Percentiles rank a stretch among this genome's conserved stretches.
Evolutionary conservation across 2,329 filamentous ascomycete species (phyloP).

Genomic region (Chaetoscypha palmicola): DNA sequence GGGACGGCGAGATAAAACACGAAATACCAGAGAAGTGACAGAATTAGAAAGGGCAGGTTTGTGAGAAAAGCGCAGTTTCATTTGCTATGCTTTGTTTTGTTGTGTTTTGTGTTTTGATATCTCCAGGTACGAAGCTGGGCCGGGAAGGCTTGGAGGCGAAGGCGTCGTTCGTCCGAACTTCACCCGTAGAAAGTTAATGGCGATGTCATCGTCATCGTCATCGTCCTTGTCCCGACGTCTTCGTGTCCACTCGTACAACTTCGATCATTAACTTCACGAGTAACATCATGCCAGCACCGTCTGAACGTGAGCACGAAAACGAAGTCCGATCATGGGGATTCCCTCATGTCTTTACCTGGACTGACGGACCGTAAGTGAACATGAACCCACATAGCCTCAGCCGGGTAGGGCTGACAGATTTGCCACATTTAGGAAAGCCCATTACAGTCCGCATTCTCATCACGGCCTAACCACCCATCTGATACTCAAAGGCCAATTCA

Average conservation of each 20-base stretch:
- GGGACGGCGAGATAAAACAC: neutral
- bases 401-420: conserved; percentile 12
- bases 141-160: neutral
- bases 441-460: conserved; percentile 65
- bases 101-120: neutral
- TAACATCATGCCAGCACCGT: conserved; percentile 28
- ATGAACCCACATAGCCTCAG: conserved; percentile 6
- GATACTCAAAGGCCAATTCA: conserved; percentile 57
- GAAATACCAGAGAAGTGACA: neutral
- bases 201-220: neutral
- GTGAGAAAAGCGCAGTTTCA: neutral
- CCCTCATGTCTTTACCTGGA: conserved; percentile 63
- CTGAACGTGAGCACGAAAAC: conserved; percentile 45
- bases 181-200: no score
- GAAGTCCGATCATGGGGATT: conserved; percentile 67
- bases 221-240: neutral
- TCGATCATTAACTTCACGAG: neutral
- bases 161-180: neutral
- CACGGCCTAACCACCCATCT: conserved; percentile 60
- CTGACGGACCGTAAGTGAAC: conserved; percentile 55
- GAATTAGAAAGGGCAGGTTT: neutral
- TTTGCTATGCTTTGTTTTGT: neutral
- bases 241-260: neutral
- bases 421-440: conserved; percentile 49
- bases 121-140: neutral